These are phyloP conservation scores for Magnaporthiopsis poae DNA, from an alignment of 2,329 filamentous ascomycete species.

Conservation along the genomic window DNA sequence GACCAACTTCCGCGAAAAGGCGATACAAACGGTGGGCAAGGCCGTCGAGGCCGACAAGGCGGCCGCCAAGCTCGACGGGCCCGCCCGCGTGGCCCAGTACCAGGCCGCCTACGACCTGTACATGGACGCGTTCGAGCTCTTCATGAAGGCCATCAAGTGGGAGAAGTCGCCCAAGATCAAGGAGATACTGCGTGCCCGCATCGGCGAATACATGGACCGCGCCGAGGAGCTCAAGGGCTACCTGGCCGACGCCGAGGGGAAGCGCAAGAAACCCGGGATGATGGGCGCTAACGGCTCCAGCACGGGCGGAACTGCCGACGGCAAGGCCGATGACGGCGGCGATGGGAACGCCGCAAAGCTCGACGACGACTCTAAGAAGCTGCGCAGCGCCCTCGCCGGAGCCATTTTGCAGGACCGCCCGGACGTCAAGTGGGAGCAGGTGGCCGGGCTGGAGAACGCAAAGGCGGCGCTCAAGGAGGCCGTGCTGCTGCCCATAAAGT, in stretches of 20 bases:
- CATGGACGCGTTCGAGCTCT: conserved; percentile 90
- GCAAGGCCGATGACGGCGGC: conserved; percentile 37
- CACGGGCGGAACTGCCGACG: conserved; percentile 51
- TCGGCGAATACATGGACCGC: conserved; percentile 93
- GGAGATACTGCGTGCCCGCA: conserved; percentile 93
- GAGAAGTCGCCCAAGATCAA: conserved; percentile 97
- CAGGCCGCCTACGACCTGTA: conserved; percentile 94
- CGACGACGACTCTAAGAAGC: conserved; percentile 90
- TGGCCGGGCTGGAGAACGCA: conserved; percentile 83
- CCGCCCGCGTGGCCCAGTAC: conserved; percentile 81
- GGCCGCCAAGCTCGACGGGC: conserved; percentile 94
- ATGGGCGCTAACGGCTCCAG: conserved; percentile 63
- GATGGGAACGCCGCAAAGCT: conserved; percentile 50
- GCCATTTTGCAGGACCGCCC: conserved; percentile 92
- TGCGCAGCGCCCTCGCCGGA: conserved; percentile 79
- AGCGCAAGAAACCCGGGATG: conserved; percentile 60
- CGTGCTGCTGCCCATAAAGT: conserved; percentile 95
- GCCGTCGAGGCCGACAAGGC: conserved; percentile 93
- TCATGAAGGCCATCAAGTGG: conserved; percentile 98
- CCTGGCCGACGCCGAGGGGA: conserved; percentile 62
- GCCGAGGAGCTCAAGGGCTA: conserved; percentile 96
- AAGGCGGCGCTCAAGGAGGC: conserved; percentile 98
- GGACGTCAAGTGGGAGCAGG: conserved; percentile 96
- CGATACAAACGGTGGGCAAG: conserved; percentile 93
- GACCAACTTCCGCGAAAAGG: conserved; percentile 91